Evolutionary conservation across 805 yeast species (phyloP), one percentile per base, ranked within the genome.

Genomic region (Spathaspora girioi): DNA sequence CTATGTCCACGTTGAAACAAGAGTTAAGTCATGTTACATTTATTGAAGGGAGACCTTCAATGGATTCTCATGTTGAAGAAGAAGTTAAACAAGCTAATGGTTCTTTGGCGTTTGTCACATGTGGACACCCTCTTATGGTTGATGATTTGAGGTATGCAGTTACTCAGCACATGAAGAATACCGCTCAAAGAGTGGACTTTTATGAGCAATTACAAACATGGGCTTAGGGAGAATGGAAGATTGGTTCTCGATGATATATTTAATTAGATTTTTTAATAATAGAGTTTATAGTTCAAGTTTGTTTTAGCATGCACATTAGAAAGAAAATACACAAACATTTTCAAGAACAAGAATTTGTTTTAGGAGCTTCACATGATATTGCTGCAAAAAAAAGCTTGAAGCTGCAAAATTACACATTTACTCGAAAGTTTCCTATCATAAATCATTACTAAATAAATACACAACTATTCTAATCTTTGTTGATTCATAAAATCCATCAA

Each of bases 121-220:
- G 91, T 69, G 92, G 90, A 6, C 87, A 86, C 46, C 77, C 81
- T 32, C 52, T 65, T 3, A 77, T 84, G 78, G 83, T 77, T 57
- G 92, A 85, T 60, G 75, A 69, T 2, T 56, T 83, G 17, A 75
- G 93, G 61, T 62, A 70, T 40, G 62, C 76, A 2, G 78, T 83
- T 3, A 71, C 78, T 0, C 56, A 69, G 42, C 63, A 77, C 50
- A 62, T 82, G 48, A 66, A 71, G 32, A 53, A 65, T 29, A 53
- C 60, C 10, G 64, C 75, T n/a, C 69, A 76, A 47, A 76, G 88
- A 43, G 79, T 87, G 15, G 92, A 86, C 54, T 84, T 84, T 59
- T 84, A 75, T 60, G 96, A 89, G 63, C 92, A 87, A 61, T 77
- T 86, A 48, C 90, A 86, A 68, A 74, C 78, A 12, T 88, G 96